Evolutionary conservation across 1,139 yeast species (phyloP), one percentile per base, ranked within the genome.

Genomic region (Saccharomyces pastorianus): DNA sequence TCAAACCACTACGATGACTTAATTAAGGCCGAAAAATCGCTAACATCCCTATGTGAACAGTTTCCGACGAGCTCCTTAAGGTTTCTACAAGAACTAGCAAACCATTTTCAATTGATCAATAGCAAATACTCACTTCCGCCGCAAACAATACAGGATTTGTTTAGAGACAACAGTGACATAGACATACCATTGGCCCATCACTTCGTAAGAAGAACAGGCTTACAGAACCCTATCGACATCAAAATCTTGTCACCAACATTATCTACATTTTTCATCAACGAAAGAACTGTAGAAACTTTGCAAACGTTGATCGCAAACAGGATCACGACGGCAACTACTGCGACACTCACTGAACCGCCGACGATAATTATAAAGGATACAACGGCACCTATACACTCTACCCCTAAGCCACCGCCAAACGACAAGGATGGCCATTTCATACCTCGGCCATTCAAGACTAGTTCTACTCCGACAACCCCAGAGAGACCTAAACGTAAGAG

Each of bases 1-100:
- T 61, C 65, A 54, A 60, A 63, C 2, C 58, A 64, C n/a, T 67
- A 62, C 51, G 71, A 69, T 27, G 53, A 61, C 5, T 48, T 67
- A 28, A 50, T 54, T 17, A 55, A 50, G 17, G 23, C 44, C 17
- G 9, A 38, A 9, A 17, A 17, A 11, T 25, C 44, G 44, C 17
- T 38, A 20, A 38, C 17, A 9, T 17, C 44, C 25, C 17, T 38
- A 4, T 38, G 44, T 9, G 25, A 17, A 17, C 20, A 17, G 17
- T 38, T 38, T 9, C 23, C 44, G 5, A 38, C 44, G 23, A 17
- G 23, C 23, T 17, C 44, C 20, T 9, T 38, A 38, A 38, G n/a
- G 17, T 38, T 38, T 17, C 20, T 38, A n/a, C 44, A 38, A 14
- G 44, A 38, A 17, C 9, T 38, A 17, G 23, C 25, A 38, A 17